phyloP scores from a whole-genome alignment of 495 filamentous ascomycete species.

The Lasiosphaeriaceae sp. region DNA sequence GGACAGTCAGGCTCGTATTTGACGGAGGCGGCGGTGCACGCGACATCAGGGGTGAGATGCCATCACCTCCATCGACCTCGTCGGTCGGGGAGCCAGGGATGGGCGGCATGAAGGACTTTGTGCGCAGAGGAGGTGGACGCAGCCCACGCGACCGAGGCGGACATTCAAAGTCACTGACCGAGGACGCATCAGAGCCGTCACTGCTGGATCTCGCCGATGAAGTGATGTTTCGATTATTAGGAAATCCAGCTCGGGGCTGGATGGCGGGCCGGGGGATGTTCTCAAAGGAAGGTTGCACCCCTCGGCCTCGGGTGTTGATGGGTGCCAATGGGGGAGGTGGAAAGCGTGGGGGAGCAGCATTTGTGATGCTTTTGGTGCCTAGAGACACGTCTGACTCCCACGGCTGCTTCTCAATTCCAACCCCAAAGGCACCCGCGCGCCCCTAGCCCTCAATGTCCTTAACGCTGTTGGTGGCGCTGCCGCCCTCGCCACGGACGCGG shows the following conservation, averaged over 20 bases:
- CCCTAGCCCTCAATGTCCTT: constrained; percentile 41
- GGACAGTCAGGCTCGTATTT: background rate
- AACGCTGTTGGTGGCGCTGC: constrained; percentile 16
- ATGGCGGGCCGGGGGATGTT: constrained; percentile 4
- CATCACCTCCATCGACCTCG: constrained; percentile 7
- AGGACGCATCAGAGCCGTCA: constrained; percentile 19
- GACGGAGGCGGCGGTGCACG: constrained; percentile 7
- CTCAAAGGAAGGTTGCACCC: background rate
- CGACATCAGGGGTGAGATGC: constrained; percentile 24
- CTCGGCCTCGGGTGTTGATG: constrained; percentile 11
- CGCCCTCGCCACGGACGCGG: constrained; percentile 33
- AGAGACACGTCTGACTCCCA: constrained; percentile 24
- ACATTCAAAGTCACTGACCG: background rate
- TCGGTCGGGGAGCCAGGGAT: constrained; percentile 21
- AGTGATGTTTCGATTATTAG: constrained; percentile 5
- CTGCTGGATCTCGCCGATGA: constrained; percentile 12
- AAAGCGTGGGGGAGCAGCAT: constrained; percentile 15
- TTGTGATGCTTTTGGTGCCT: constrained; percentile 16
- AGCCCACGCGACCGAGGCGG: constrained; percentile 12
- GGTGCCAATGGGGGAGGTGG: constrained; percentile 30
- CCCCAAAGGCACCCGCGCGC: constrained; percentile 35
- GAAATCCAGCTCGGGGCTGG: constrained; percentile 5
- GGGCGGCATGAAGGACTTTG: constrained; percentile 8
- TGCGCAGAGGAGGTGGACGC: constrained; percentile 12
- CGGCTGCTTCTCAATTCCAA: constrained; percentile 7